phyloP scores from a whole-genome alignment of 2,329 filamentous ascomycete genomes.

The Colletotrichum sp. region DNA sequence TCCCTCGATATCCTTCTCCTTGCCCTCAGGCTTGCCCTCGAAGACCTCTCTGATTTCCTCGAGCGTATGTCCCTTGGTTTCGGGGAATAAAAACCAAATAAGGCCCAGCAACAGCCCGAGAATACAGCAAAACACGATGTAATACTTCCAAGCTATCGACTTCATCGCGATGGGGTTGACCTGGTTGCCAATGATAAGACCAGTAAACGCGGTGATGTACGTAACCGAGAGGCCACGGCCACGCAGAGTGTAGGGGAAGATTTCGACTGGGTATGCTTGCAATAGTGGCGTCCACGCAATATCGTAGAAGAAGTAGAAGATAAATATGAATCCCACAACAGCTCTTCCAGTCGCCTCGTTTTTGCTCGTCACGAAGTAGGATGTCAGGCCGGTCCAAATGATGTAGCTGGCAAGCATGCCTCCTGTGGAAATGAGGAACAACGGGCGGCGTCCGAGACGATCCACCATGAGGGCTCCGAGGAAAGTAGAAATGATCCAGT shows the following conservation, averaged over 20 bases:
- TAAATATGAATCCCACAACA: conserved; percentile 21
- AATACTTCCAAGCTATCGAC: conserved; percentile 26
- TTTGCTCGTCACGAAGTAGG: background rate
- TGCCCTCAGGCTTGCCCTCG: background rate
- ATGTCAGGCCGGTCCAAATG: conserved; percentile 27
- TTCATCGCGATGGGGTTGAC: conserved; percentile 45
- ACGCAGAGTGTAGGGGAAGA: conserved; percentile 23
- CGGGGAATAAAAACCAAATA: conserved; percentile 30
- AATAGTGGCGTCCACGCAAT: conserved; percentile 21
- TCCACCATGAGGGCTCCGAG: conserved; percentile 48
- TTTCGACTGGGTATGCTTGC: conserved; percentile 21
- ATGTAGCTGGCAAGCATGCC: conserved; percentile 29
- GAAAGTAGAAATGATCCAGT: conserved; percentile 15
- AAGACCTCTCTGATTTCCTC: conserved; percentile 24
- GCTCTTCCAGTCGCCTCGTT: conserved; percentile 22
- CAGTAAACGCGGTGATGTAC: conserved; percentile 13
- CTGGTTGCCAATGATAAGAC: conserved; percentile 44
- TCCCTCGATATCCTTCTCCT: background rate
- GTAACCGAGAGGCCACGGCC: conserved; percentile 20
- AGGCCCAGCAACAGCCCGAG: conserved; percentile 19
- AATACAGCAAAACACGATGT: conserved; percentile 26
- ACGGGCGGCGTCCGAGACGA: conserved; percentile 39
- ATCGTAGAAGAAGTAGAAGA: conserved; percentile 22
- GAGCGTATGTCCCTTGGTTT: conserved; percentile 30
- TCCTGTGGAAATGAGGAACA: conserved; percentile 46